Evolutionary conservation across 257 asterid genomes (phyloP).

Genomic region (Scutellaria minor): DNA sequence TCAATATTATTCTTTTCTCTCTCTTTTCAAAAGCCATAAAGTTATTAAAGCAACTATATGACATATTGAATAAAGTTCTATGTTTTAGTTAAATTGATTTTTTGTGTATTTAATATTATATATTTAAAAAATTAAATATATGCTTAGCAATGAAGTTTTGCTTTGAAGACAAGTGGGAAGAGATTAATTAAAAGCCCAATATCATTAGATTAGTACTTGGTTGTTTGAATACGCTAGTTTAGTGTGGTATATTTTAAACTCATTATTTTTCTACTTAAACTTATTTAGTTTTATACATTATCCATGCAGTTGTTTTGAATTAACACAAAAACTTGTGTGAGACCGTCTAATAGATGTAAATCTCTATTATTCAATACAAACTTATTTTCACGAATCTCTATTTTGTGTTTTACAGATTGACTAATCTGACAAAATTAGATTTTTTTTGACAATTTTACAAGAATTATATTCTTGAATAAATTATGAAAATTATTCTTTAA

Average conservation of each 20-base stretch:
- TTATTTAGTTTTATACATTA: too few species aligned
- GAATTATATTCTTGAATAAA: too few species aligned
- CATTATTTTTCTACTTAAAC: neutral
- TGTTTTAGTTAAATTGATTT: neutral
- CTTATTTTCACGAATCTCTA: too few species aligned
- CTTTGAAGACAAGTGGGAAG: neutral
- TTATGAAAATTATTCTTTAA: too few species aligned
- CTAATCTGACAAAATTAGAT: too few species aligned
- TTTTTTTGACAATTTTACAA: too few species aligned
- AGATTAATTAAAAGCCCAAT: neutral
- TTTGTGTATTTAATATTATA: neutral
- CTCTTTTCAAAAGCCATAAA: slow-evolving; percentile 31
- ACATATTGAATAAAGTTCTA: too few species aligned
- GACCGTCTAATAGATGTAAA: too few species aligned
- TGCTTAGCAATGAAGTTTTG: slow-evolving; percentile 27
- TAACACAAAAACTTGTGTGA: too few species aligned
- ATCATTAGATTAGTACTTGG: neutral
- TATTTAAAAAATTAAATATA: neutral
- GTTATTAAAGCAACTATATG: neutral
- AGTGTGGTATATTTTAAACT: neutral
- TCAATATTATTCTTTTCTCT: slow-evolving; percentile 16
- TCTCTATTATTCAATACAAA: too few species aligned
- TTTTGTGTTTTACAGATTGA: too few species aligned
- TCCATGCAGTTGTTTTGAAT: neutral
- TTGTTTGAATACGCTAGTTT: neutral